Base-by-base conservation (phyloP, 129 eudicot genomes). In the Tanacetum coccineum region DNA sequence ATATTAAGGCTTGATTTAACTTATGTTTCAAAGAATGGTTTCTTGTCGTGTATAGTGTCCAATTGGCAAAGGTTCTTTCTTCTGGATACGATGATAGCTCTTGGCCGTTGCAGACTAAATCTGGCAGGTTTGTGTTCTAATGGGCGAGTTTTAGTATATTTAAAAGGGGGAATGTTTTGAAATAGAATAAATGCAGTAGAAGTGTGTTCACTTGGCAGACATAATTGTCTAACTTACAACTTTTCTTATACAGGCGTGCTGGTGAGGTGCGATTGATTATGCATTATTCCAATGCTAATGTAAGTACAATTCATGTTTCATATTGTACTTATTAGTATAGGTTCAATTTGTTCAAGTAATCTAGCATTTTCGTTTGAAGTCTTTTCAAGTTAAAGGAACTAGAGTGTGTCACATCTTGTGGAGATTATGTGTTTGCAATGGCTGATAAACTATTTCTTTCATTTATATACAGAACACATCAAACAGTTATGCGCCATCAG, bases 231-330 rank as follows among this genome's bases (percentile, higher is more conserved):
- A 70, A 59, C 51, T 0, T 3, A 18, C 53, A 44, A 44, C 40
- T 68, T 13, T 55, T 73, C 67, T 50, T 73, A 9, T 66, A 13
- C 63, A 90, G 96, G 81, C 82, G 78, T 79, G 89, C 96, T 28
- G 98, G 98, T 26, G 96, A 88, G 82, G 83, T 93, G 15, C 86
- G 94, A 69, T 62, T 93, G 45, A 86, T 88, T 51, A 80, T 93
- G 89, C 92, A 86, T 63, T 86, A 78, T 72, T 56, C 84, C 13
- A 66, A 69, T 65, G 80, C 81, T 72, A 88, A 74, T 72, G 96
- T 82, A 78, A 84, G 95, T 79, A 6, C 15, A 20, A 62, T 44
- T 20, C 52, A 15, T 55, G 70, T 36, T 48, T 44, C 11, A 15
- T 4, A 18, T 64, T 22, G 1, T 73, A 47, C 49, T 56, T 47